phyloP scores from a whole-genome alignment of 2,329 filamentous ascomycete species.

The Colletotrichum chlorophyti region DNA sequence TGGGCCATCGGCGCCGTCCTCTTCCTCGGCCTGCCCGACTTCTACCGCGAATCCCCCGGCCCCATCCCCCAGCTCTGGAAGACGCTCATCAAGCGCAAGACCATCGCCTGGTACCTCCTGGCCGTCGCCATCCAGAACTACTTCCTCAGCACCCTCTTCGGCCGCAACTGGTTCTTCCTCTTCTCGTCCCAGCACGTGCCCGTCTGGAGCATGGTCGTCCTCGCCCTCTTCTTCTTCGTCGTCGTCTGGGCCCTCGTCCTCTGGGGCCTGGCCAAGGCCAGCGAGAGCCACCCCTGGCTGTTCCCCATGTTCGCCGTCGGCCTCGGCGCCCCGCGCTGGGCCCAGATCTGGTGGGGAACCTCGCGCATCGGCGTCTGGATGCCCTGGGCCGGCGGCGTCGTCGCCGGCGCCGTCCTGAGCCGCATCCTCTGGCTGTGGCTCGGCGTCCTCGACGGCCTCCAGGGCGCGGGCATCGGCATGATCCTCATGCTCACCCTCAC shows the following conservation, averaged over 20 bases:
- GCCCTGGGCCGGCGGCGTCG: slow-evolving; percentile 65
- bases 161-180: slow-evolving; percentile 71
- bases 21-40: slow-evolving; percentile 67
- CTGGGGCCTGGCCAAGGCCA: slow-evolving; percentile 57
- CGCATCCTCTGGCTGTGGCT: slow-evolving; percentile 66
- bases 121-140: slow-evolving; percentile 71
- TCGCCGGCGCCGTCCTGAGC: slow-evolving; percentile 62
- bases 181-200: slow-evolving; percentile 64
- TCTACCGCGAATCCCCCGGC: slow-evolving; percentile 70
- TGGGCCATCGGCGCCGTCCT: slow-evolving; percentile 64
- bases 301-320: slow-evolving; percentile 72
- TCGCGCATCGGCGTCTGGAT: slow-evolving; percentile 66
- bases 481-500: slow-evolving; percentile 71
- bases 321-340: slow-evolving; percentile 70
- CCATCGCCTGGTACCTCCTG: slow-evolving; percentile 72
- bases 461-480: slow-evolving; percentile 73
- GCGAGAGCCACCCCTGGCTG: slow-evolving; percentile 70
- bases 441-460: slow-evolving; percentile 68
- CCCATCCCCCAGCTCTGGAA: slow-evolving; percentile 70
- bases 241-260: slow-evolving; percentile 62
- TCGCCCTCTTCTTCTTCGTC: slow-evolving; percentile 62
- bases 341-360: slow-evolving; percentile 71
- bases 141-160: slow-evolving; percentile 70
- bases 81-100: slow-evolving; percentile 66
- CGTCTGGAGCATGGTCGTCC: slow-evolving; percentile 61